phyloP scores from a whole-genome alignment of 2,329 filamentous ascomycete species.

The Xylariaceae sp. region DNA sequence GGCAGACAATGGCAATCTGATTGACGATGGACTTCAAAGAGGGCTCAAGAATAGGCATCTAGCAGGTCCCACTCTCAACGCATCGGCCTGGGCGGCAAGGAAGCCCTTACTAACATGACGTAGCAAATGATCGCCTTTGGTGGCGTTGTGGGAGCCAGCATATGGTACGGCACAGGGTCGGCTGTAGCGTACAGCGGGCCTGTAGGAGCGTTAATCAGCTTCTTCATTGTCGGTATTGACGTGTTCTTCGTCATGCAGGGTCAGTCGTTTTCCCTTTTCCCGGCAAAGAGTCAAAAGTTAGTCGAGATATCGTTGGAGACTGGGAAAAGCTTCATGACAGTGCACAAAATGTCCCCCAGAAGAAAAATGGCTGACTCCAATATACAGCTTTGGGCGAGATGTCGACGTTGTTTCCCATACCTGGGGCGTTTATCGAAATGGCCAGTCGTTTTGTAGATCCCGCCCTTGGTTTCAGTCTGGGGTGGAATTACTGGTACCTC shows the following conservation, averaged over 20 bases:
- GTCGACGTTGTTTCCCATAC: slow-evolving; percentile 49
- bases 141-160: slow-evolving; percentile 26
- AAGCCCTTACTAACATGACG: neutral
- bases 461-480: slow-evolving; percentile 43
- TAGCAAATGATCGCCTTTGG: slow-evolving; percentile 31
- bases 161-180: slow-evolving; percentile 28
- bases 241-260: slow-evolving; percentile 45
- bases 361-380: too few relatives aligned
- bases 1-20: slow-evolving; percentile 24
- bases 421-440: slow-evolving; percentile 49
- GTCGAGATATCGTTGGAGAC: too few relatives aligned
- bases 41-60: slow-evolving; percentile 28
- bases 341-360: too few relatives aligned
- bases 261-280: neutral
- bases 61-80: slow-evolving; percentile 9
- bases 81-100: neutral
- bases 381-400: slow-evolving; percentile 43
- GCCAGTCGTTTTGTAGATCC: slow-evolving; percentile 49
- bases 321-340: too few relatives aligned
- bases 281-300: too few relatives aligned
- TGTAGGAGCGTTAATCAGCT: slow-evolving; percentile 30
- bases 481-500: slow-evolving; percentile 47
- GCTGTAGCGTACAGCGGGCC: slow-evolving; percentile 30
- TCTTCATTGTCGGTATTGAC: slow-evolving; percentile 30
- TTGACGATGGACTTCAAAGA: slow-evolving; percentile 27